phyloP scores from a whole-genome alignment of 805 yeast species.

The Schwanniomyces sp. region DNA sequence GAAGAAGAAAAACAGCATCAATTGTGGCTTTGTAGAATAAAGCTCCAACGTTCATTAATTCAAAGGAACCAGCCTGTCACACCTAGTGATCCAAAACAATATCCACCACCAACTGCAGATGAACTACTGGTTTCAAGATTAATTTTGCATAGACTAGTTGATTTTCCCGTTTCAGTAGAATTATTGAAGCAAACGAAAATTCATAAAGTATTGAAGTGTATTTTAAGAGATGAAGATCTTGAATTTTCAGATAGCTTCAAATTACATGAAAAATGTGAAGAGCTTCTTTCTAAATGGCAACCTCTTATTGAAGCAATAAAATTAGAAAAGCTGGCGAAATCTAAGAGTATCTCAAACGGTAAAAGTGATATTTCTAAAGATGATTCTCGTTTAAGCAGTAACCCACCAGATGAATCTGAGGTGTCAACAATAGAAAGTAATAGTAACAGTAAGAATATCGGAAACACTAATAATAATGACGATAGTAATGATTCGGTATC shows the following conservation, averaged over 20 bases:
- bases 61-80: constrained; percentile 44
- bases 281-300: constrained; percentile 43
- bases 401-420: constrained; percentile 22
- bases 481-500: not conserved
- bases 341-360: constrained; percentile 1
- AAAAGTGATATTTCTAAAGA: not conserved
- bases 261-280: constrained; percentile 45
- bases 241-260: constrained; percentile 44
- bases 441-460: not conserved
- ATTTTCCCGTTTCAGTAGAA: constrained; percentile 41
- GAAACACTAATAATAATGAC: not conserved
- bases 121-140: constrained; percentile 43
- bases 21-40: constrained; percentile 48
- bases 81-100: constrained; percentile 32
- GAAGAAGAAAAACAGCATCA: constrained; percentile 45
- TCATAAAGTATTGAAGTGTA: constrained; percentile 53
- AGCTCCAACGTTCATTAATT: constrained; percentile 48
- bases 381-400: constrained; percentile 4
- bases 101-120: constrained; percentile 42
- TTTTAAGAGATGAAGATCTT: constrained; percentile 37
- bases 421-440: constrained; percentile 19
- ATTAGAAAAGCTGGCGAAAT: constrained; percentile 22
- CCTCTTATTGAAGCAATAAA: constrained; percentile 34
- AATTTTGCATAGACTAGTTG: constrained; percentile 40
- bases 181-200: constrained; percentile 46